phyloP scores from a whole-genome alignment of 306 rosid species.

The Vicia faba region DNA sequence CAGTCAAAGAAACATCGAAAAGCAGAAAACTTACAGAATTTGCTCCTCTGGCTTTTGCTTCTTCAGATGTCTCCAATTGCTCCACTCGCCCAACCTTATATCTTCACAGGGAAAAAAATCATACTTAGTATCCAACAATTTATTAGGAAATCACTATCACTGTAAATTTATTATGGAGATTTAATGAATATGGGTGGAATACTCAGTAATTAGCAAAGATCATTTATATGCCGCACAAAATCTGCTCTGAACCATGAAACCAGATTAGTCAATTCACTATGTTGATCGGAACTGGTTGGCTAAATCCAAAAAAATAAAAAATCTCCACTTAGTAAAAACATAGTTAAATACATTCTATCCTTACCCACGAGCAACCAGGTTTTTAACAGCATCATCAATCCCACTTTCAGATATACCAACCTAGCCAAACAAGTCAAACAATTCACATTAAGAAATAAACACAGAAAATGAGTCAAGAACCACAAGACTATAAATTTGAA shows the following conservation, averaged over 20 bases:
- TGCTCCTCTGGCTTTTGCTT: constrained; percentile 81
- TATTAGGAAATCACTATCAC: constrained; percentile 5
- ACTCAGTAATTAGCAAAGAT: constrained; percentile 1
- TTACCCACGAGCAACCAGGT: constrained; percentile 95
- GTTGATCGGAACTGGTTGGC: too few species aligned
- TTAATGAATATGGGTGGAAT: not conserved
- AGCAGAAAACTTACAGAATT: constrained; percentile 69
- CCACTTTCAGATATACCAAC: constrained; percentile 99
- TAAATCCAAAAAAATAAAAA: too few species aligned
- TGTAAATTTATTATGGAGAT: constrained; percentile 18
- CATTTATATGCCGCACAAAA: constrained; percentile 28
- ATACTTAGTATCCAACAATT: constrained; percentile 21
- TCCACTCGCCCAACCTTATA: constrained; percentile 95
- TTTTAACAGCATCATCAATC: constrained; percentile 90
- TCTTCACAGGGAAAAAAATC: constrained; percentile 54
- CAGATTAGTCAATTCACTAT: too few species aligned
- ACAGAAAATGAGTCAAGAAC: constrained; percentile 11
- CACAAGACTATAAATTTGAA: constrained; percentile 22
- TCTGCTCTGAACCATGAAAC: too few species aligned
- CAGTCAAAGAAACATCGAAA: too few species aligned
- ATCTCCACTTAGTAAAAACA: constrained; percentile 18
- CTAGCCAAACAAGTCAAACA: constrained; percentile 48
- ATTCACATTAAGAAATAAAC: constrained; percentile 31
- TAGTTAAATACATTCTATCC: constrained; percentile 41
- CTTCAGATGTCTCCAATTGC: constrained; percentile 85